Conservation (phyloP, 345 rosid species). For the Salix exigua region DNA sequence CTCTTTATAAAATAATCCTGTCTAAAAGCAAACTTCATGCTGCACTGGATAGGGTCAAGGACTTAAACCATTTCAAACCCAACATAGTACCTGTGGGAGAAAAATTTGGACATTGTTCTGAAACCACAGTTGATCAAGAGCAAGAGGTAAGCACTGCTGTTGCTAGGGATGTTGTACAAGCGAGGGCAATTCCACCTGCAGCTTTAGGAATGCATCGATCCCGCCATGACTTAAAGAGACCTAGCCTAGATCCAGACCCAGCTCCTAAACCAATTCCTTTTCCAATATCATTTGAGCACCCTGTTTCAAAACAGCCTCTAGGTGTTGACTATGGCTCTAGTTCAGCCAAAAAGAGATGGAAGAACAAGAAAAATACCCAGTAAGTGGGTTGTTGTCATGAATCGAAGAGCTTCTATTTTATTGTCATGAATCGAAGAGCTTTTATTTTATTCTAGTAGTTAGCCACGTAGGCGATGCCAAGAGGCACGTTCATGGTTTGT, state of each 20-base stretch:
- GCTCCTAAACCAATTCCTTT: slow-evolving; percentile 2
- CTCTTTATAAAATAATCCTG: slow-evolving; percentile 30
- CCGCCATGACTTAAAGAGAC: slow-evolving; percentile 3
- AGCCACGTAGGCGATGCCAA: no score
- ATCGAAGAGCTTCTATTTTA: no score
- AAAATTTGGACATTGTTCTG: neutral
- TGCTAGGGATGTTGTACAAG: slow-evolving; percentile 1
- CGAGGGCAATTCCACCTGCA: neutral
- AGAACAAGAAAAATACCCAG: slow-evolving; percentile 8
- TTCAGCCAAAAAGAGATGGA: slow-evolving; percentile 7
- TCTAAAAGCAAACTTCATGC: slow-evolving; percentile 29
- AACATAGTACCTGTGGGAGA: neutral
- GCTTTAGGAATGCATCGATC: neutral
- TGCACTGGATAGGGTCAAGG: slow-evolving; percentile 22
- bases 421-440: no score
- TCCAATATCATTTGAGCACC: slow-evolving; percentile 22
- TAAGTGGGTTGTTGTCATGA: no score
- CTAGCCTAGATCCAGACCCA: slow-evolving; percentile 6
- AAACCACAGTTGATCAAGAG: neutral
- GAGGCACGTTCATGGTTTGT: no score
- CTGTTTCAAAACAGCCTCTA: neutral
- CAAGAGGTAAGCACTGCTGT: neutral
- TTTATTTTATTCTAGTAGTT: no score
- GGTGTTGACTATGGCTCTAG: neutral
- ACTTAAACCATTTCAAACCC: neutral